Evolutionary conservation across 768 basidiomycete species (phyloP), one percentile per base, ranked within the genome.

Genomic region (Leucocoprinus birnbaumii): DNA sequence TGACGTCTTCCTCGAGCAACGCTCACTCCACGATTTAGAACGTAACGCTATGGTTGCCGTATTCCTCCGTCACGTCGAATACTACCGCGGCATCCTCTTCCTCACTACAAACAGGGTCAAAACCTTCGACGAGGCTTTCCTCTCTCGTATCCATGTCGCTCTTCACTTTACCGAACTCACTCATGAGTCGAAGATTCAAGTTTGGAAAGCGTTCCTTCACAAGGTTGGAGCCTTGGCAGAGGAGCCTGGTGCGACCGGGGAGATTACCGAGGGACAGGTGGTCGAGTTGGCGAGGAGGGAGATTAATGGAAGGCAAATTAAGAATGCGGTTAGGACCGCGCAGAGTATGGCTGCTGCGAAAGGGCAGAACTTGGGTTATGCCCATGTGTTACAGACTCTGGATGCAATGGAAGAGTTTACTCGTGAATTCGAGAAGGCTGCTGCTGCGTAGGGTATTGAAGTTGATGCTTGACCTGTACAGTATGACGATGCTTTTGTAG

Each of bases 21-120:
- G 86, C 5, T 82, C 82, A 3, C 69, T 86, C 37, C 81, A 85
- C 53, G 80, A 86, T 61, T 63, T 87, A 11, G 76, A 83, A 61
- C 75, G 86, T 10, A 89, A 87, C 59, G 85, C 85, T 0, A 85
- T 87, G 79, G 85, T 89, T 5, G 84, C 85, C 3, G 85, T 86
- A 11, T 87, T 84, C 71, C 71, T 81, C 24, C 78, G 80, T 18
- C 80, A 81, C 62, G 74, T 83, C 52, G 80, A 82, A 57, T 81
- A 80, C 63, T 80, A 82, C 66, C 75, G 78, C 26, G 80, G 79
- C 3, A 80, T 82, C 61, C 72, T 83, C 42, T 82, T 80, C 71
- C 68, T 82, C 27, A 82, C 82, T 37, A 82, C 80, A 21, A 82
- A 83, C 57, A 72, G 80, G 21, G 78, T 82, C 47, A 77, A 80